phyloP scores from a whole-genome alignment of 805 yeast species.

The Candida gorgasii region DNA sequence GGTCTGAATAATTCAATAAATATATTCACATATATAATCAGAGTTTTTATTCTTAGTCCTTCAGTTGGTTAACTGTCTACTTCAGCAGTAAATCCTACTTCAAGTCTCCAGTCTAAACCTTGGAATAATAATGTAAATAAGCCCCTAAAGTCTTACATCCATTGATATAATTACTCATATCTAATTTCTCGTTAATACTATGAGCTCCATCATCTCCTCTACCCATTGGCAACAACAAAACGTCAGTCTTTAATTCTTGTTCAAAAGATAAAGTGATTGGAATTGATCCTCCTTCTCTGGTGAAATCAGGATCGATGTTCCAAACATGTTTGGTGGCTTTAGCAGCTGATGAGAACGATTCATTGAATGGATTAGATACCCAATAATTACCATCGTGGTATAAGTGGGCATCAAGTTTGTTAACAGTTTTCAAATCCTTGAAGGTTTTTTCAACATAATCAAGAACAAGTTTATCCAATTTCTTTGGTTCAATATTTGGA shows the following conservation, averaged over 20 bases:
- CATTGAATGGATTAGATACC: slow-evolving; percentile 93
- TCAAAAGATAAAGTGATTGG: slow-evolving; percentile 96
- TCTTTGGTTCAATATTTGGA: slow-evolving; percentile 83
- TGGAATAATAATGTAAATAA: slow-evolving; percentile 76
- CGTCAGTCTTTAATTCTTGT: slow-evolving; percentile 79
- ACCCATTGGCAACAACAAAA: slow-evolving; percentile 92
- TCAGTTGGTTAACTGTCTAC: no score
- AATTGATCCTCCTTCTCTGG: slow-evolving; percentile 99
- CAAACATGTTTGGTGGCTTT: slow-evolving; percentile 94
- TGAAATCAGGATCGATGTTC: slow-evolving; percentile 93
- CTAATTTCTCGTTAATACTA: slow-evolving; percentile 92
- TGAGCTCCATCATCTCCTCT: slow-evolving; percentile 99
- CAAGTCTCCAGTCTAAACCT: slow-evolving; percentile 25
- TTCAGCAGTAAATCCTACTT: neutral
- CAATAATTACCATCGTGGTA: slow-evolving; percentile 96
- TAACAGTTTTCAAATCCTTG: slow-evolving; percentile 71
- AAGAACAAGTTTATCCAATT: slow-evolving; percentile 75
- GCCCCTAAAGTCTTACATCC: slow-evolving; percentile 95
- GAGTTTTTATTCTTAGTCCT: no score
- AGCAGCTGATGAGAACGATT: slow-evolving; percentile 89
- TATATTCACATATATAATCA: no score
- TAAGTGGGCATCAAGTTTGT: slow-evolving; percentile 67
- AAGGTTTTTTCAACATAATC: slow-evolving; percentile 69
- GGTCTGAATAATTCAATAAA: no score
- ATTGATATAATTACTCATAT: slow-evolving; percentile 83